Evolutionary conservation across 1,139 yeast genomes (phyloP), one percentile per base, ranked within the genome.

Genomic region (Diutina mesorugosa): DNA sequence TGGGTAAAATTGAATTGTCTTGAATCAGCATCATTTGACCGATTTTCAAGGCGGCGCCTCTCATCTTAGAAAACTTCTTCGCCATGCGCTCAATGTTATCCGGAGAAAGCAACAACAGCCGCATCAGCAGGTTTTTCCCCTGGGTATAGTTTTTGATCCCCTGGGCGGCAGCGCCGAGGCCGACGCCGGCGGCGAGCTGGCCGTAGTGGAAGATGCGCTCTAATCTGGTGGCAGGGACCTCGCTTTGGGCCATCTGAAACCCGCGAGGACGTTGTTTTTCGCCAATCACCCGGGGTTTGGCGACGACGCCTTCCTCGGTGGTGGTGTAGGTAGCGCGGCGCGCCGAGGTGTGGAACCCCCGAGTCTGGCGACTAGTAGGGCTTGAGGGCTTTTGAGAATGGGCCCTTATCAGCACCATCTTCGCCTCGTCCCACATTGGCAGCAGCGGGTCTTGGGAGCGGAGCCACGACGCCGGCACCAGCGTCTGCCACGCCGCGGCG

Each of bases 1-100:
- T 78, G 0, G 99, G 98, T 54, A 93, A 73, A 41, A 93, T 82
- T 46, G 88, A 78, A 58, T 87, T 82, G 69, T 88, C 99, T 70
- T 93, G 99, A 69, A 93, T 91, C 2, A 97, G 89, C 69, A 95
- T 74, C 85, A 93, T 82, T 71, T 93, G 99, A 16, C 99, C 99
- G 57, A 93, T 80, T 67, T 93, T 93, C 65, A 93, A 77, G 2
- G 99, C 99, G 2, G 99, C 99, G 14, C 99, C 99, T 66, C 99
- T 80, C 99, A 93, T 93, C 66, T 88, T 84, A 56, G 95, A 84
- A 64, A 93, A 83, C 68, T 90, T 90, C 62, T 80, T 83, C 16
- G 96, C 96, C 76, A 93, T 81, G 57, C 95, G 73, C 64, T 93
- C 97, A 55, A 93, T 84, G 68, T 93, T 93, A 32, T 81, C 80